Conservation (phyloP, 257 asterid species). For the Lycium ferocissimum region DNA sequence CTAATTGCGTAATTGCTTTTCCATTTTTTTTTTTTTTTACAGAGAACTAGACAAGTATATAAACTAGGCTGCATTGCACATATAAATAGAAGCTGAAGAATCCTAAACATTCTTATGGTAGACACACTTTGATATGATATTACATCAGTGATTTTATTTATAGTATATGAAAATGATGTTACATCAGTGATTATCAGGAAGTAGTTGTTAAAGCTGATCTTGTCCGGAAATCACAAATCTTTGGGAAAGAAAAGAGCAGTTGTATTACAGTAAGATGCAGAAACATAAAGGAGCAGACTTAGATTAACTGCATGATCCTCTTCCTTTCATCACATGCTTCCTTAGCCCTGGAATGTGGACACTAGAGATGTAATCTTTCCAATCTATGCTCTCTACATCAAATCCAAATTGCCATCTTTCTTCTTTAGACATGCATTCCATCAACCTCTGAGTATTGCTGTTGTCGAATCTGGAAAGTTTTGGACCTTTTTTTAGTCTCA, state of each 20-base stretch:
- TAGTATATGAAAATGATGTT: slow-evolving; percentile 31
- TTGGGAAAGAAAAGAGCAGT: slow-evolving; percentile 30
- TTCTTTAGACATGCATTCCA: slow-evolving; percentile 75
- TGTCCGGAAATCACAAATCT: slow-evolving; percentile 33
- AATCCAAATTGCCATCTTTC: slow-evolving; percentile 77
- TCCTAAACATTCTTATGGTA: slow-evolving; percentile 19
- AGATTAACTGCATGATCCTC: slow-evolving; percentile 57
- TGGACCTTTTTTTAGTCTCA: neutral
- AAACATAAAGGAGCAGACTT: slow-evolving; percentile 34
- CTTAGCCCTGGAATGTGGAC: slow-evolving; percentile 94
- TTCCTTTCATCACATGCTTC: slow-evolving; percentile 94
- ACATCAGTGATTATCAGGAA: slow-evolving; percentile 34
- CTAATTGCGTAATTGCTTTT: neutral
- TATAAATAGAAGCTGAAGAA: neutral
- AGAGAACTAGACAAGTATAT: slow-evolving; percentile 3
- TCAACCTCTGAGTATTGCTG: slow-evolving; percentile 78
- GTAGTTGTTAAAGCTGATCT: slow-evolving; percentile 28
- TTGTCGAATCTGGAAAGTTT: slow-evolving; percentile 78
- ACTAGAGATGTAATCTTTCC: slow-evolving; percentile 85
- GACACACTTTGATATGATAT: slow-evolving; percentile 27
- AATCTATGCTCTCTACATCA: slow-evolving; percentile 84
- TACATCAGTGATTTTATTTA: slow-evolving; percentile 29
- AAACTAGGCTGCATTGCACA: neutral
- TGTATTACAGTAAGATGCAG: slow-evolving; percentile 48
- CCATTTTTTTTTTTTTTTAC: neutral